Evolutionary conservation across 345 rosid species (phyloP).

Genomic region (Lepidium didymum): DNA sequence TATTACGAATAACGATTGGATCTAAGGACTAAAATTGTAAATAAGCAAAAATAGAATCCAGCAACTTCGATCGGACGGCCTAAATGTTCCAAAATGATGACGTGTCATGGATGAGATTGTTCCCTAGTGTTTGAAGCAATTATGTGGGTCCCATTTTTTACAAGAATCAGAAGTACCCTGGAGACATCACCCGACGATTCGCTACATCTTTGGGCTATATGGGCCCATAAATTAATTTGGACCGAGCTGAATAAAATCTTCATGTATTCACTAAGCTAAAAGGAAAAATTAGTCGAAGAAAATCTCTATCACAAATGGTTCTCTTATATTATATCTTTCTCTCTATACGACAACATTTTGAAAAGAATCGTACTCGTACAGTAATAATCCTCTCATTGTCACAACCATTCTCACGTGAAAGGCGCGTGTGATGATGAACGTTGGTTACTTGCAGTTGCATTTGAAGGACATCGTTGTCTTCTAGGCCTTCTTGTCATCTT

Average conservation of each 20-base stretch:
- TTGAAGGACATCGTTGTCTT: conserved; percentile 46
- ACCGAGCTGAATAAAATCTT: neutral
- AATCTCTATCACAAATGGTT: conserved; percentile 8
- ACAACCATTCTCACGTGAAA: conserved; percentile 19
- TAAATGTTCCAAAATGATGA: neutral
- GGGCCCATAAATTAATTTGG: neutral
- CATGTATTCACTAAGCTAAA: conserved; percentile 18
- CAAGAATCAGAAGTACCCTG: neutral
- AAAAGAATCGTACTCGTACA: conserved; percentile 11
- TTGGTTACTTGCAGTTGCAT: conserved; percentile 27
- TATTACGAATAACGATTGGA: neutral
- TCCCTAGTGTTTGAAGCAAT: neutral
- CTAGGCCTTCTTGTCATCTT: conserved; percentile 77
- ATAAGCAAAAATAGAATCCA: neutral
- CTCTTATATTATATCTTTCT: neutral
- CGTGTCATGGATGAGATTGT: neutral
- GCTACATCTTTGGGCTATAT: neutral
- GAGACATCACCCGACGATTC: neutral
- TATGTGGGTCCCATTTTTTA: neutral
- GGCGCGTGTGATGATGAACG: conserved; percentile 26
- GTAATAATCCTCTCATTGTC: neutral
- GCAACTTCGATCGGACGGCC: neutral
- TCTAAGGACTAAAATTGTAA: neutral
- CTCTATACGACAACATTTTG: conserved; percentile 9
- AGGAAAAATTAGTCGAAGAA: conserved; percentile 5